Conservation (phyloP, 805 yeast species). For the Ogataea pilisensis region DNA sequence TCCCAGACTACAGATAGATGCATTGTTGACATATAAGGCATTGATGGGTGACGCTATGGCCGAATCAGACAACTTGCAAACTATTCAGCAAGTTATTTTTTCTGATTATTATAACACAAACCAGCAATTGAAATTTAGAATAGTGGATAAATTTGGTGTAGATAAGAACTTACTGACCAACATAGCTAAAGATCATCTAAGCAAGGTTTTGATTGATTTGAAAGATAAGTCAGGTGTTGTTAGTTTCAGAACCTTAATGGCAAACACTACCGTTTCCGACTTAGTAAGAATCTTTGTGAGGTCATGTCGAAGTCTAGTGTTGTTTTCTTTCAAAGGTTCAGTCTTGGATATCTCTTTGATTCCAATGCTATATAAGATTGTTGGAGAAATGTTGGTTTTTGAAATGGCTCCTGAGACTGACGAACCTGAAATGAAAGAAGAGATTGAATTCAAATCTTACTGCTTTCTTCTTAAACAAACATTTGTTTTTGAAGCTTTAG, state of each 20-base stretch:
- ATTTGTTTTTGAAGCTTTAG: conserved; percentile 22
- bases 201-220: conserved; percentile 17
- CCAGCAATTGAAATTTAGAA: conserved; percentile 12
- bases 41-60: conserved; percentile 22
- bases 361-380: conserved; percentile 22
- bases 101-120: conserved; percentile 20
- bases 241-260: conserved; percentile 18
- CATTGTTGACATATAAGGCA: conserved; percentile 27
- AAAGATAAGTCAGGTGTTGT: conserved; percentile 4
- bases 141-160: conserved; percentile 21
- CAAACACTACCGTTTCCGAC: conserved; percentile 16
- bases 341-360: conserved; percentile 22
- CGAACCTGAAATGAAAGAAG: conserved; percentile 3
- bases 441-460: conserved; percentile 12
- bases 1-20: conserved; percentile 29
- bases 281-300: conserved; percentile 25
- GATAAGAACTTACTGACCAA: conserved; percentile 1
- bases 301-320: conserved; percentile 15
- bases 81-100: conserved; percentile 25
- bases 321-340: conserved; percentile 20
- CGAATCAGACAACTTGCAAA: conserved; percentile 16
- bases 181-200: conserved; percentile 6
- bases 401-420: conserved; percentile 3
- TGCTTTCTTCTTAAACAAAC: conserved; percentile 23
- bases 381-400: conserved; percentile 22